Evolutionary conservation across 1,139 yeast species (phyloP).

Genomic region (Meyerozyma smithsonii): DNA sequence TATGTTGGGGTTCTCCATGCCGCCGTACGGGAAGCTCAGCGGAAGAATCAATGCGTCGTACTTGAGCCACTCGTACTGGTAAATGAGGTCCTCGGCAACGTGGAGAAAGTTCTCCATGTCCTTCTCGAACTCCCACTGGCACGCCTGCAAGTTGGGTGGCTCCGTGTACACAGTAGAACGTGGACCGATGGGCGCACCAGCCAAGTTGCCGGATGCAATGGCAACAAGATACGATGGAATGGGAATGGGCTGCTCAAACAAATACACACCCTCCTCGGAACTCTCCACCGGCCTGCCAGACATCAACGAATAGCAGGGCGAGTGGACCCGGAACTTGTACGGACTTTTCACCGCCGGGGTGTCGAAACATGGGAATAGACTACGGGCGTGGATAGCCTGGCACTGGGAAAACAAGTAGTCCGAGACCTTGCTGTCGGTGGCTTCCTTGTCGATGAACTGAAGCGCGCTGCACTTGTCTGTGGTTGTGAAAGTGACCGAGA

Average conservation of each 20-base stretch:
- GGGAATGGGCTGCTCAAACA: conserved; percentile 31
- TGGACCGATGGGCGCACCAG: conserved; percentile 29
- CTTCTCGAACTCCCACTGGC: conserved; percentile 34
- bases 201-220: conserved; percentile 31
- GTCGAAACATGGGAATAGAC: conserved; percentile 41
- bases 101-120: conserved; percentile 33
- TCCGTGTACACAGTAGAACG: conserved; percentile 31
- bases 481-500: conserved; percentile 25
- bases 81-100: conserved; percentile 30
- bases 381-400: conserved; percentile 40
- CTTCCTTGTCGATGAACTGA: conserved; percentile 36
- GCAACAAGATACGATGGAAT: conserved; percentile 34
- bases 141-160: conserved; percentile 19
- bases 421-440: conserved; percentile 19
- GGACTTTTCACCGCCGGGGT: conserved; percentile 37
- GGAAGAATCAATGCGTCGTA: conserved; percentile 33
- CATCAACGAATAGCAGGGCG: conserved; percentile 32
- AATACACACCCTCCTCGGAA: conserved; percentile 12
- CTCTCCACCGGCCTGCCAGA: conserved; percentile 27
- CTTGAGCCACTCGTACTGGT: conserved; percentile 31
- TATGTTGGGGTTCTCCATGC: conserved; percentile 38
- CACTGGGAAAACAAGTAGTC: conserved; percentile 37
- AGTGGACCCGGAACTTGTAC: conserved; percentile 25
- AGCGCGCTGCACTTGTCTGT: conserved; percentile 36
- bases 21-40: conserved; percentile 34